Percentiles rank a stretch among this genome's conserved stretches.
Evolutionary conservation across 441 rosid species (phyloP).

Genomic region (Arabidopsis hybrid): DNA sequence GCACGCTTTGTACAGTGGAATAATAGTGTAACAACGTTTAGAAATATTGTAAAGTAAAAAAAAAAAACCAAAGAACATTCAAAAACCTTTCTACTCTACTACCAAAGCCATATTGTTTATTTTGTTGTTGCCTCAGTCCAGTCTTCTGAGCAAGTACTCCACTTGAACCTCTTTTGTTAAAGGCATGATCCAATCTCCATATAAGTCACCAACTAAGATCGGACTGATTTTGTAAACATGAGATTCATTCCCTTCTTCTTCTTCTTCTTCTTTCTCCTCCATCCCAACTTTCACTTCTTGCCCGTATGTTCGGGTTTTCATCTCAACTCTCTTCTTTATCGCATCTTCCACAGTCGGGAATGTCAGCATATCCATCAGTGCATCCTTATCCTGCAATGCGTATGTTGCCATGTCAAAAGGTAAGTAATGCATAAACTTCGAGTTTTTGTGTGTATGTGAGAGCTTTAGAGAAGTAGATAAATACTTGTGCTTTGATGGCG

Average conservation of each 20-base stretch:
- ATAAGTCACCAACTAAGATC: conserved; percentile 71
- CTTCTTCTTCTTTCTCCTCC: conserved; percentile 43
- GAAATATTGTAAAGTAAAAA: background rate
- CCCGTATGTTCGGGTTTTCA: conserved; percentile 74
- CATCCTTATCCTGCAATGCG: conserved; percentile 57
- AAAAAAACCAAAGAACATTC: background rate
- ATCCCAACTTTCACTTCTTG: conserved; percentile 61
- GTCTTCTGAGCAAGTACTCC: conserved; percentile 77
- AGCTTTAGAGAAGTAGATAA: background rate
- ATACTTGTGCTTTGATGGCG: conserved; percentile 70
- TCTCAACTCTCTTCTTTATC: conserved; percentile 74
- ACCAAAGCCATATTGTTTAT: conserved; percentile 12
- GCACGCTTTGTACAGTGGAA: conserved; percentile 24
- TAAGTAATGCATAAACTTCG: conserved; percentile 16
- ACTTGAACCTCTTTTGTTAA: conserved; percentile 95
- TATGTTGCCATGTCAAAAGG: background rate
- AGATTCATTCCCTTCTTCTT: conserved; percentile 31
- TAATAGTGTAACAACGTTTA: background rate
- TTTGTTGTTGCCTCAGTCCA: conserved; percentile 50
- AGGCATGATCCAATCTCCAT: conserved; percentile 95
- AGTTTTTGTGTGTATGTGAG: background rate
- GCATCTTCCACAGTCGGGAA: conserved; percentile 73
- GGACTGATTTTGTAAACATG: conserved; percentile 82
- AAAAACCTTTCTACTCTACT: conserved; percentile 5
- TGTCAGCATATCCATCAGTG: conserved; percentile 76